Conservation (phyloP, 768 basidiomycete species). For the Termitomyces sp. region DNA sequence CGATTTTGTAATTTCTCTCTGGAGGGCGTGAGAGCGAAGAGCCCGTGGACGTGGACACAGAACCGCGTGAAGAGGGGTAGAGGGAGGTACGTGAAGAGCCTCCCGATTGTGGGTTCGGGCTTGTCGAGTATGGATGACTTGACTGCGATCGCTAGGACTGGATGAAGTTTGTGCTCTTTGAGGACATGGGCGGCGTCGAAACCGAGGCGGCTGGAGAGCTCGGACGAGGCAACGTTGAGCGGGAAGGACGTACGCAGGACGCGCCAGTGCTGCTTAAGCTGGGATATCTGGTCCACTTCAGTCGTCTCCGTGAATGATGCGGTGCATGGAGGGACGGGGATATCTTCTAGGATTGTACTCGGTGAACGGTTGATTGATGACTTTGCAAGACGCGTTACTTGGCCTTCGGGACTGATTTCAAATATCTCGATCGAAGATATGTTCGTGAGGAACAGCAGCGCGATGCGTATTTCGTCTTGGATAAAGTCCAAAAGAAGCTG, state of each 20-base stretch:
- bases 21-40: conserved; percentile 40
- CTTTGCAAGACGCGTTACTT: conserved; percentile 8
- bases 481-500: conserved; percentile 36
- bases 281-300: not conserved
- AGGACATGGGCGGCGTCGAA: conserved; percentile 20
- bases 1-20: conserved; percentile 39
- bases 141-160: conserved; percentile 31
- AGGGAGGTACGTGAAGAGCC: conserved; percentile 44
- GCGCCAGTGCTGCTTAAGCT: conserved; percentile 21
- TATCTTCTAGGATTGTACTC: not conserved
- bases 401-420: conserved; percentile 26
- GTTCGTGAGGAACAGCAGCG: conserved; percentile 36
- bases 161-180: conserved; percentile 34
- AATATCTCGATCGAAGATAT: conserved; percentile 33
- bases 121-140: conserved; percentile 17
- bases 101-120: conserved; percentile 18
- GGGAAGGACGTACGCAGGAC: conserved; percentile 25
- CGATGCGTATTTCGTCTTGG: conserved; percentile 30
- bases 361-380: conserved; percentile 12
- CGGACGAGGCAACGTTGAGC: conserved; percentile 16
- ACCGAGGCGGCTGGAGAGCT: conserved; percentile 20
- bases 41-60: conserved; percentile 37
- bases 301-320: conserved; percentile 9
- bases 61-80: conserved; percentile 40
- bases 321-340: not conserved